These are phyloP conservation scores for Botrytis aclada DNA, from an alignment of 2,329 filamentous ascomycete species.

Conservation along the genomic window DNA sequence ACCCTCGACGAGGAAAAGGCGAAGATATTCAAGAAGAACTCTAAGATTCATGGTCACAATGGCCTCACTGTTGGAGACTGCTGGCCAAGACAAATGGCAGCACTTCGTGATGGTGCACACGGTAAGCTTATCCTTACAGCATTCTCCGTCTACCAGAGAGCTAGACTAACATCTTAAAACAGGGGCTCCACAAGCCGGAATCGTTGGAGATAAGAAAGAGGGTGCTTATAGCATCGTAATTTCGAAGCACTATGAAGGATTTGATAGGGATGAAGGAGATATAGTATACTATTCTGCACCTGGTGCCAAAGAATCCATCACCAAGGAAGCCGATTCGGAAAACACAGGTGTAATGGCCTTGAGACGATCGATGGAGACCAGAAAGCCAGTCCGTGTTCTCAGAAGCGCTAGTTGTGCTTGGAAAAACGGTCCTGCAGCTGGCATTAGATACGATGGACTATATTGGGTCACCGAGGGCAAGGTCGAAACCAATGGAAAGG, in stretches of 20 bases:
- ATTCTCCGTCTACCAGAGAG: background rate
- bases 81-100: background rate
- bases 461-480: background rate
- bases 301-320: background rate
- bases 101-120: conserved; percentile 9
- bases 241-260: background rate
- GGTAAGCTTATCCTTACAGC: background rate
- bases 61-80: background rate
- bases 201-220: background rate
- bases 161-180: background rate
- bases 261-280: background rate
- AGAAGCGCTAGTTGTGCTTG: background rate
- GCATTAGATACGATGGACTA: conserved; percentile 2
- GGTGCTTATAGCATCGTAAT: conserved; percentile 4
- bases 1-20: background rate
- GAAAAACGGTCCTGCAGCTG: background rate
- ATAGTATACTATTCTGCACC: background rate
- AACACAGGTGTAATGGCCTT: background rate
- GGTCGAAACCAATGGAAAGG: background rate
- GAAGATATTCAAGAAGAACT: background rate
- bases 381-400: background rate
- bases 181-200: conserved; percentile 4
- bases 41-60: background rate
- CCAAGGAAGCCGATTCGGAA: background rate
- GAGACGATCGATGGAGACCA: background rate